Percentiles rank a stretch among this genome's conserved stretches.
phyloP scores from a whole-genome alignment of 179 eudicot genomes.

The Kewa caespitosa region DNA sequence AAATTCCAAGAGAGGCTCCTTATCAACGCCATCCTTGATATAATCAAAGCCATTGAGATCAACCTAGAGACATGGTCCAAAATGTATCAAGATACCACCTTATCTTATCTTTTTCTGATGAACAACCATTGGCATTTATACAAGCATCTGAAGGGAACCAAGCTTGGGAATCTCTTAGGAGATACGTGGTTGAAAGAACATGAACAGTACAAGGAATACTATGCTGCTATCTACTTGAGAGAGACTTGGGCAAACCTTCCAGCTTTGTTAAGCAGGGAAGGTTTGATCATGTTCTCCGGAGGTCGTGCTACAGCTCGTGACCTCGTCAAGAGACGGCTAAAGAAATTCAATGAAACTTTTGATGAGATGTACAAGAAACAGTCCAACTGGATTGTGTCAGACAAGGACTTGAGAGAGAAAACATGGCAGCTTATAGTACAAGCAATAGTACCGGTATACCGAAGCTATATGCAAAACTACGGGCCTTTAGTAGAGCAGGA shows the following conservation, averaged over 20 bases:
- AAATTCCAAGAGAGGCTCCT: slow-evolving; percentile 88
- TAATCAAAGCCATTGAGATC: slow-evolving; percentile 71
- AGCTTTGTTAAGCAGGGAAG: slow-evolving; percentile 81
- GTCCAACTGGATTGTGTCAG: slow-evolving; percentile 66
- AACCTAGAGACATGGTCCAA: slow-evolving; percentile 90
- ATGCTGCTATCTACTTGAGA: slow-evolving; percentile 51
- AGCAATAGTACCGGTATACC: slow-evolving; percentile 84
- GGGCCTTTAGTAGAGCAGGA: slow-evolving; percentile 99
- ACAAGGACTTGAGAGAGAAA: slow-evolving; percentile 80
- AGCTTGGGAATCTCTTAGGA: slow-evolving; percentile 69
- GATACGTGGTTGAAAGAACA: slow-evolving; percentile 84
- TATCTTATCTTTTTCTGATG: slow-evolving; percentile 74
- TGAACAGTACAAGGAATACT: slow-evolving; percentile 74
- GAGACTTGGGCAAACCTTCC: slow-evolving; percentile 97
- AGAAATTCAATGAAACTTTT: slow-evolving; percentile 79
- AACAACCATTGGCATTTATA: slow-evolving; percentile 94
- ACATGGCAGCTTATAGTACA: slow-evolving; percentile 77
- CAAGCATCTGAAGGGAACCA: slow-evolving; percentile 84
- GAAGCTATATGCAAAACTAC: slow-evolving; percentile 98
- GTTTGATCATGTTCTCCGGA: slow-evolving; percentile 87
- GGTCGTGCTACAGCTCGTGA: slow-evolving; percentile 99
- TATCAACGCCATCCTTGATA: slow-evolving; percentile 62
- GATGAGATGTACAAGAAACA: slow-evolving; percentile 81
- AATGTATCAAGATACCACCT: slow-evolving; percentile 56
- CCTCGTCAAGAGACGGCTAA: slow-evolving; percentile 82